These are phyloP conservation scores for Spergularia bocconei DNA, from an alignment of 148 eudicot species.

Conservation along the genomic window DNA sequence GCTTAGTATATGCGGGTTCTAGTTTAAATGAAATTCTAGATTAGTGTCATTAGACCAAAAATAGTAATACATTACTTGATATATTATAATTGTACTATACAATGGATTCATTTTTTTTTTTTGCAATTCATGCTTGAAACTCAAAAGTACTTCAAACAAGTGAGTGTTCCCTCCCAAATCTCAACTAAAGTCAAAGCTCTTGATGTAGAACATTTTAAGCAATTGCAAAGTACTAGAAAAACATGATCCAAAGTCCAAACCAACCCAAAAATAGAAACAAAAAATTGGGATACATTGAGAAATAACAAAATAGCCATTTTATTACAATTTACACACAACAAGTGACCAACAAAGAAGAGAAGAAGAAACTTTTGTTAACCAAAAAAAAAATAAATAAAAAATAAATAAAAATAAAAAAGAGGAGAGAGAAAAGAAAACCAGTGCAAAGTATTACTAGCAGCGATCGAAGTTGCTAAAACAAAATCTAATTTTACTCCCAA, in stretches of 20 bases:
- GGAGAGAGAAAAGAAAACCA: too few species aligned
- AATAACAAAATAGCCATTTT: background rate
- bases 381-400: constrained; percentile 17
- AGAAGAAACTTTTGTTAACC: constrained; percentile 18
- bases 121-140: too few species aligned
- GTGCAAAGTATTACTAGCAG: constrained; percentile 21
- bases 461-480: constrained; percentile 39
- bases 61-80: too few species aligned
- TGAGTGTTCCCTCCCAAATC: too few species aligned
- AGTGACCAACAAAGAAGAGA: constrained; percentile 6
- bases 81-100: too few species aligned
- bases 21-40: too few species aligned
- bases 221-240: background rate
- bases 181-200: background rate
- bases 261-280: background rate
- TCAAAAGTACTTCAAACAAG: too few species aligned
- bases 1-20: too few species aligned
- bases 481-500: constrained; percentile 30
- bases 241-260: background rate
- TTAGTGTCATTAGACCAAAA: too few species aligned
- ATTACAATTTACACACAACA: constrained; percentile 20
- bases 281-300: background rate
- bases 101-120: too few species aligned
- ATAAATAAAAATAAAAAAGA: constrained; percentile 2
- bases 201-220: background rate